phyloP scores from a whole-genome alignment of 192 early-diverging fungal species.

The Pilaira anomala region DNA sequence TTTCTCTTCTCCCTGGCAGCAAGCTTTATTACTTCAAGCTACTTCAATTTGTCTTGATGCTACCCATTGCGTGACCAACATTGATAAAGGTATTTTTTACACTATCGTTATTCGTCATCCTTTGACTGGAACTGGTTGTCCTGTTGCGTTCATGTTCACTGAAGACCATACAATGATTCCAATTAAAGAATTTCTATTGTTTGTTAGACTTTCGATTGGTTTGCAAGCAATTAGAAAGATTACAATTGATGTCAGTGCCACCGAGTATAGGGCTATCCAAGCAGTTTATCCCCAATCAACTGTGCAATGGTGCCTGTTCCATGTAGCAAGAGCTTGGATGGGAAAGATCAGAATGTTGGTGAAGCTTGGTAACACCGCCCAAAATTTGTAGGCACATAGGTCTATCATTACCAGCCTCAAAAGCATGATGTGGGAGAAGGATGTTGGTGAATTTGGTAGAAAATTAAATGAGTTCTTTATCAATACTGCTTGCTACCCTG shows the following conservation, averaged over 20 bases:
- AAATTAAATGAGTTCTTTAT: background rate
- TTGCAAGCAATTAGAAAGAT: background rate
- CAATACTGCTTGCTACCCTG: background rate
- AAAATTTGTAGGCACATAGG: background rate
- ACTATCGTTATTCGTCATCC: background rate
- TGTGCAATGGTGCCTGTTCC: background rate
- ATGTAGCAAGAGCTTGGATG: conserved; percentile 8
- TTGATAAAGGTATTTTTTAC: background rate
- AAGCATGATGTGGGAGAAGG: background rate
- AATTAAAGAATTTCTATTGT: background rate
- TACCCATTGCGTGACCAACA: background rate
- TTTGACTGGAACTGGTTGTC: conserved; percentile 1
- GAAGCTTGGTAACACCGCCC: background rate
- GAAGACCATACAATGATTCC: background rate
- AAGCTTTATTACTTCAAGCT: background rate
- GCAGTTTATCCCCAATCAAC: background rate
- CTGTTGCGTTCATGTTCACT: background rate
- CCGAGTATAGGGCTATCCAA: background rate
- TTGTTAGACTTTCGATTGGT: background rate
- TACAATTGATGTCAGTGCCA: background rate
- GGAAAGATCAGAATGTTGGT: background rate
- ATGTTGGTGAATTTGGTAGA: background rate
- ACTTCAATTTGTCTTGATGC: background rate
- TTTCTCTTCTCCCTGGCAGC: background rate
- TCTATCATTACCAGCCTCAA: background rate